Base-by-base conservation (phyloP, 2,329 filamentous ascomycete genomes). In the Chrysosporium queenslandicum region DNA sequence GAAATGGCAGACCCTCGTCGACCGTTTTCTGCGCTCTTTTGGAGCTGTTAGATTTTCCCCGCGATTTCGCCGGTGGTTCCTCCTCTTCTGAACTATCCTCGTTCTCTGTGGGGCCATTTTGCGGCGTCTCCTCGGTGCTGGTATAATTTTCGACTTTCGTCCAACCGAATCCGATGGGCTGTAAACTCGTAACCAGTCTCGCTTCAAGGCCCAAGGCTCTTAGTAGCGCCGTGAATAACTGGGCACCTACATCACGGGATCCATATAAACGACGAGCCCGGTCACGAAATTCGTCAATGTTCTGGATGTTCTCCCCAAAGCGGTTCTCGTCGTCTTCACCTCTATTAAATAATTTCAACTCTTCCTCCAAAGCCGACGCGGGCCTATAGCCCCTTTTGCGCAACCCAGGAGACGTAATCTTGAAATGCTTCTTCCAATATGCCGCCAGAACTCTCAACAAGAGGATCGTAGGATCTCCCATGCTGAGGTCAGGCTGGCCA, bases 321-420 rank as follows among this genome's bases (percentile, higher is more conserved):
- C 71, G 72, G 42, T 79, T 74, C 0, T 75, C 67, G 58, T 92
- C 77, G 53, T 81, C 72, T 0, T 74, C 72, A 46, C 83, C 77
- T 11, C 81, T 77, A 29, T 79, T 77, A 65, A 85, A 88, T 0
- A 80, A 82, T 29, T 83, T 82, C 5, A 85, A 80, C 55, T 92
- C 75, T n/a, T 82, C 78, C 59, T 88, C 83, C 1, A 95, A 71
- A 21, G 81, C 77, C 59, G 84, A 76, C n/a, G 88, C 77, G 0
- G 85, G 77, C 72, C 91, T 85, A 64, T 97, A 97, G 0, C 92
- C 92, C 64, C 80, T 77, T 70, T 97, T 98, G n/a, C 90, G 79
- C 20, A 97, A 63, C 0, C 87, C 87, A 0, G 90, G 88, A 0
- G 83, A 78, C 0, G 82, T 87, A 40, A 92, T 76, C 1, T 74